Percentiles rank a stretch among this genome's conserved stretches.
phyloP scores from a whole-genome alignment of 805 yeast species.

The Metschnikowia corniflorae region DNA sequence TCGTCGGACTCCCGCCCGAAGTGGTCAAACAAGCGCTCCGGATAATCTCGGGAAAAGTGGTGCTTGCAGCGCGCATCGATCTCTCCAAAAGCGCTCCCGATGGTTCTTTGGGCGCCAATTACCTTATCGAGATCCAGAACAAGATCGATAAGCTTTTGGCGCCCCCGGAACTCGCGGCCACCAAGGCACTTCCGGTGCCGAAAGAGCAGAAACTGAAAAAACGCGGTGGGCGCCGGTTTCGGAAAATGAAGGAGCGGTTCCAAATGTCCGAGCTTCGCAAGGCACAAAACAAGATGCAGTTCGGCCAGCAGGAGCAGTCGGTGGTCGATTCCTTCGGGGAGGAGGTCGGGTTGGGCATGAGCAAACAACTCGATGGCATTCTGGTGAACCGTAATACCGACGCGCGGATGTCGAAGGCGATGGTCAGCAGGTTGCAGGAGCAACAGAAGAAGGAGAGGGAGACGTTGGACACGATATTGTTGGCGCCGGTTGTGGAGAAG shows the following conservation, averaged over 20 bases:
- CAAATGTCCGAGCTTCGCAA: slow-evolving; percentile 76
- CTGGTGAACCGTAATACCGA: slow-evolving; percentile 44
- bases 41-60: slow-evolving; percentile 72
- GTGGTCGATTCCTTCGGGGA: slow-evolving; percentile 67
- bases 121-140: slow-evolving; percentile 55
- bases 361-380: slow-evolving; percentile 32
- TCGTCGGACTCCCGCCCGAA: slow-evolving; percentile 57
- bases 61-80: slow-evolving; percentile 83
- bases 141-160: slow-evolving; percentile 69
- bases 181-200: slow-evolving; percentile 70
- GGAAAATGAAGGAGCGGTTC: slow-evolving; percentile 78
- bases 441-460: slow-evolving; percentile 16
- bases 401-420: slow-evolving; percentile 59
- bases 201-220: slow-evolving; percentile 72
- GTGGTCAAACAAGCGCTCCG: slow-evolving; percentile 68
- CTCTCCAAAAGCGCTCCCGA: slow-evolving; percentile 38
- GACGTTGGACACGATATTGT: slow-evolving; percentile 13
- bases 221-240: slow-evolving; percentile 78
- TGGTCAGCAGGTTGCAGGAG: slow-evolving; percentile 50
- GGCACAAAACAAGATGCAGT: slow-evolving; percentile 80
- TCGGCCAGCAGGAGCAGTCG: slow-evolving; percentile 71
- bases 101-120: slow-evolving; percentile 55
- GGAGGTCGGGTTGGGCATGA: slow-evolving; percentile 81
- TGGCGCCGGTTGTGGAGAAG: slow-evolving; percentile 7
- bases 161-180: slow-evolving; percentile 66